Conservation (phyloP, 352 stramenopile species). For the Aphanomyces euteiches region DNA sequence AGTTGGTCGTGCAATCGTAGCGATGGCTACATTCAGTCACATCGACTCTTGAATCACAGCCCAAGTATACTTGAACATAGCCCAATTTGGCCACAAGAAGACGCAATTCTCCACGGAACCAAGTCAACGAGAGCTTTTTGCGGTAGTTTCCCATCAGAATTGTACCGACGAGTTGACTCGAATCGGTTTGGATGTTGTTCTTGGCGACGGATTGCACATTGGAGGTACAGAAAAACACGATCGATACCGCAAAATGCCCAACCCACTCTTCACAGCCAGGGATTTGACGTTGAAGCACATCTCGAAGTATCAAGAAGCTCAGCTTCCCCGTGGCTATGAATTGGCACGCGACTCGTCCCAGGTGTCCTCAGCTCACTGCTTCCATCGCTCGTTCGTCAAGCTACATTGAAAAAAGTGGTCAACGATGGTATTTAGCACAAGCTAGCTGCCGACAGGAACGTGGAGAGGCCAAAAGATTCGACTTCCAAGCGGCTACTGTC, state of each 20-base stretch:
- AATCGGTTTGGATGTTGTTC: neutral
- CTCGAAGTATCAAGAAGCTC: neutral
- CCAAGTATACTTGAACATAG: constrained; percentile 42
- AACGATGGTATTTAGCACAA: neutral
- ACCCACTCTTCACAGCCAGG: neutral
- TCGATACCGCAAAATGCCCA: neutral
- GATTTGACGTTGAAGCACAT: neutral
- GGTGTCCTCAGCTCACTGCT: neutral
- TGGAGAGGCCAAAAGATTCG: neutral
- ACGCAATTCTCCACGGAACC: neutral
- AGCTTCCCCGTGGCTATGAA: too few relatives aligned
- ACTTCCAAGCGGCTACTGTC: neutral
- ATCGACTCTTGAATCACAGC: constrained; percentile 47
- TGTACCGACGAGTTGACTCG: too few relatives aligned
- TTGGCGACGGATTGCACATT: neutral
- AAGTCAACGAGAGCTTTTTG: too few relatives aligned
- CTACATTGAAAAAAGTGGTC: neutral
- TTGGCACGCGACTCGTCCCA: too few relatives aligned
- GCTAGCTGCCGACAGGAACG: neutral
- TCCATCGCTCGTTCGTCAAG: neutral
- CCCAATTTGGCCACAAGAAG: constrained; percentile 36
- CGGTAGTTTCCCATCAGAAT: too few relatives aligned
- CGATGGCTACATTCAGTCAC: constrained; percentile 38
- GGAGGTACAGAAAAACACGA: neutral
- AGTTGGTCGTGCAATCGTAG: constrained; percentile 31